Percentiles rank a stretch among this genome's conserved stretches.
Evolutionary conservation across 2,329 filamentous ascomycete species (phyloP).

Genomic region (Aspergillus sp.): DNA sequence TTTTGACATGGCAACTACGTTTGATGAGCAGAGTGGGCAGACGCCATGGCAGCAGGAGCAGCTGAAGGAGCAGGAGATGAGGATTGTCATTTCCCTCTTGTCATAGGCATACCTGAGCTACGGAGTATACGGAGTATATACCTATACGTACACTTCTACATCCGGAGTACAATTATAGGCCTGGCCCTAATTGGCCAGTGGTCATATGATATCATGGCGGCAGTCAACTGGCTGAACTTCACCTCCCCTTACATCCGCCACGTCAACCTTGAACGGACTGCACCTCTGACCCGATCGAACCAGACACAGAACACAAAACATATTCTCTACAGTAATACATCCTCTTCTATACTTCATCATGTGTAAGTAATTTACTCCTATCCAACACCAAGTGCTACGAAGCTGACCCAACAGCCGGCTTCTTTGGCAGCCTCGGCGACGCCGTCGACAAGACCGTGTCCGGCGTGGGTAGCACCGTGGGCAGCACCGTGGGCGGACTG

Average conservation of each 20-base stretch:
- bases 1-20: neutral
- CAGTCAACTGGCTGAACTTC: neutral
- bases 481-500: slow-evolving; percentile 19
- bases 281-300: no score
- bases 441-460: slow-evolving; percentile 23
- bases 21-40: neutral
- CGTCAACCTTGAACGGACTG: no score
- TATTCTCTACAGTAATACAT: neutral
- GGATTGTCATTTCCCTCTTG: neutral
- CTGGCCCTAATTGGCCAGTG: neutral
- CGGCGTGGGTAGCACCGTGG: slow-evolving; percentile 26
- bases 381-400: neutral
- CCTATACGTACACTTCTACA: neutral
- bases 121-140: no score
- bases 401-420: slow-evolving; percentile 9
- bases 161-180: no score
- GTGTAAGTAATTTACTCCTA: neutral
- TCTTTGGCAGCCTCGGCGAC: slow-evolving; percentile 21
- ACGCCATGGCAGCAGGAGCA: neutral
- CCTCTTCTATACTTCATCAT: neutral
- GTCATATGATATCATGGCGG: neutral
- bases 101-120: no score
- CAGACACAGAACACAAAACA: neutral
- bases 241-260: neutral
- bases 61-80: neutral